Percentiles rank a stretch among this genome's conserved stretches.
phyloP scores from a whole-genome alignment of 2,329 filamentous ascomycete genomes.

The Botrytis medusae region DNA sequence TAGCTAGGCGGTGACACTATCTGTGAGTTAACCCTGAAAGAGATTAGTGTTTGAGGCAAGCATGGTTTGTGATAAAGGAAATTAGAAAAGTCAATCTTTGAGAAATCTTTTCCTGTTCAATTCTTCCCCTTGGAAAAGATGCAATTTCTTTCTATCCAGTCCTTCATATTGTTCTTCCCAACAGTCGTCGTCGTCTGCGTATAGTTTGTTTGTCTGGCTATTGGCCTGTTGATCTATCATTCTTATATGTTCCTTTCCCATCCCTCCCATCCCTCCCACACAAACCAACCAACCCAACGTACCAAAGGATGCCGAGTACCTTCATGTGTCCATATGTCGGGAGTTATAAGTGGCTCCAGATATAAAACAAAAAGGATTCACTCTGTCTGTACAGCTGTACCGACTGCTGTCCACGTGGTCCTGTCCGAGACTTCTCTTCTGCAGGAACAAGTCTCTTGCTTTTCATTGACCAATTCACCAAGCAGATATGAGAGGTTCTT shows the following conservation, averaged over 20 bases:
- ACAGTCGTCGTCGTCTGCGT: no score
- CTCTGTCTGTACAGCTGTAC: not conserved
- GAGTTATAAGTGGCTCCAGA: not conserved
- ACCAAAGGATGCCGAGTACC: not conserved
- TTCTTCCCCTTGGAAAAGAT: not conserved
- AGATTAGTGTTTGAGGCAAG: not conserved
- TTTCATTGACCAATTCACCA: constrained; percentile 8
- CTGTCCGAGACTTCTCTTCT: not conserved
- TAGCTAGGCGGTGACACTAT: constrained; percentile 4
- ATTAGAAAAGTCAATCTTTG: constrained; percentile 10
- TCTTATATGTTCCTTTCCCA: no score
- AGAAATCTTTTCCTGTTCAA: not conserved
- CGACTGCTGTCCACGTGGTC: not conserved
- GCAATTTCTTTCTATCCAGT: not conserved
- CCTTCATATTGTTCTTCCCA: not conserved
- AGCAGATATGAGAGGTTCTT: not conserved
- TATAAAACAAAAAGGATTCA: not conserved
- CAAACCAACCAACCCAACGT: not conserved
- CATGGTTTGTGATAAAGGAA: constrained; percentile 6
- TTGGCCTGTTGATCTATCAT: no score
- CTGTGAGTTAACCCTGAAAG: not conserved
- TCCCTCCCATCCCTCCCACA: not conserved
- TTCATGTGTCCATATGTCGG: not conserved
- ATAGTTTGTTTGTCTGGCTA: not conserved
- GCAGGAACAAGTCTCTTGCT: not conserved